phyloP scores from a whole-genome alignment of 352 stramenopile species.

The Phytophthora ramorum region DNA sequence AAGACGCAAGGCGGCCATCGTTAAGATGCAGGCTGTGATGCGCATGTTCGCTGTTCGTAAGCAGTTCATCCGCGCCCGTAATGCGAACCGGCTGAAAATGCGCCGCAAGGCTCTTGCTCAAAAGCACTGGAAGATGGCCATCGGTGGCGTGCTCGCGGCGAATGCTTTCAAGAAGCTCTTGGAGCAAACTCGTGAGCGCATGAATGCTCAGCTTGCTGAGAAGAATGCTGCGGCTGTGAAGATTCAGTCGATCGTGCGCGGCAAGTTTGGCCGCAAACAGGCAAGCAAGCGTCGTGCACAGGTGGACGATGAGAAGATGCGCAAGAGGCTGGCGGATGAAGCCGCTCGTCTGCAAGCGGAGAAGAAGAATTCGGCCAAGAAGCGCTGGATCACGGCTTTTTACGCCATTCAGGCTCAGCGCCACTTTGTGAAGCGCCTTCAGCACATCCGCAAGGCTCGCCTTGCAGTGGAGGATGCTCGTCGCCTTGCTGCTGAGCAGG shows the following conservation, averaged over 20 bases:
- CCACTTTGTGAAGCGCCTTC: slow-evolving; percentile 80
- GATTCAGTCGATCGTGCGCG: slow-evolving; percentile 87
- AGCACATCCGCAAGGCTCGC: slow-evolving; percentile 83
- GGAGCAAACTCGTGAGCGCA: slow-evolving; percentile 53
- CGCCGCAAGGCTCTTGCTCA: slow-evolving; percentile 70
- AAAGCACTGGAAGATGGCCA: slow-evolving; percentile 77
- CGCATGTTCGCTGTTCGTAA: slow-evolving; percentile 89
- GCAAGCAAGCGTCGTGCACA: slow-evolving; percentile 67
- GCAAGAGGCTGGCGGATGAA: slow-evolving; percentile 79
- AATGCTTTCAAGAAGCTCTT: slow-evolving; percentile 81
- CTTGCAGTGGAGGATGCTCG: slow-evolving; percentile 83
- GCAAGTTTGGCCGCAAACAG: slow-evolving; percentile 81
- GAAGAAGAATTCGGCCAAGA: slow-evolving; percentile 83
- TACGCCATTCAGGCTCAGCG: slow-evolving; percentile 77
- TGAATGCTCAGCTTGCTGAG: slow-evolving; percentile 44
- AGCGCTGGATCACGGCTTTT: slow-evolving; percentile 78
- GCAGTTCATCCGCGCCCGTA: slow-evolving; percentile 78
- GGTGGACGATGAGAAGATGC: slow-evolving; percentile 80
- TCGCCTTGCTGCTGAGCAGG: slow-evolving; percentile 74
- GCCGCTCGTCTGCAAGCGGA: slow-evolving; percentile 62
- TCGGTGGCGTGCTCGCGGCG: slow-evolving; percentile 64
- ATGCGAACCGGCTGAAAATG: slow-evolving; percentile 67
- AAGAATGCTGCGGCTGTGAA: slow-evolving; percentile 65
- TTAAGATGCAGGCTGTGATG: slow-evolving; percentile 88
- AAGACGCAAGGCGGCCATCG: slow-evolving; percentile 73